Evolutionary conservation across 176 grass and related monocot genomes (phyloP), one percentile per base, ranked within the genome.

Genomic region (Miscanthus lutarioriparius): DNA sequence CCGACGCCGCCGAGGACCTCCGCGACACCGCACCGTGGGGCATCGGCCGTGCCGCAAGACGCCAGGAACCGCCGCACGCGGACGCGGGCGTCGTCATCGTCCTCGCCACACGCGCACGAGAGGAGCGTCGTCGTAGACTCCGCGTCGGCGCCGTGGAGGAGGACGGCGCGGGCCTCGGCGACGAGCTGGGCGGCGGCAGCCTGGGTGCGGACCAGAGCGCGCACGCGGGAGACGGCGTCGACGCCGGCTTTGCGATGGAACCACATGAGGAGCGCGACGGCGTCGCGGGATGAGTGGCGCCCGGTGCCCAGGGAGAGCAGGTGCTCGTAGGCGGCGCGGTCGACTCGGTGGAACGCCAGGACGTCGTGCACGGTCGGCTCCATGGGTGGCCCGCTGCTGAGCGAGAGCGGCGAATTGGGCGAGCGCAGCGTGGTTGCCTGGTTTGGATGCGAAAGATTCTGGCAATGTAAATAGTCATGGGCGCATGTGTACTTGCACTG

Each of bases 211-310:
- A 88, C 39, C 3, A 22, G 1, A 39, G 17, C 3, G 43, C 64
- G 37, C 54, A 91, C 72, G 70, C 71, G 62, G 36, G 23, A 20
- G 30, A 85, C 65, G 68, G 89, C 80, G 67, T 98, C 89, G 19
- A 56, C 62, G 72, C 64, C 41, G 33, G 28, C 66, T 43, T 19
- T 1, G 58, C 61, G 80, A 76, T 95, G 83, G 33, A 93, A 48
- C 96, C 93, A 98, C 82, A 95, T 95, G 76, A 95, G 87, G 11
- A 98, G 87, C 48, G 91, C 87, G 11, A 98, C 89, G 19, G 85
- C 80, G 28, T 93, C 89, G 69, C 91, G 91, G 25, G 92, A 89
- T 3, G 82, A n/a, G 10, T 64, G 49, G 0, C 70, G 82, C 28
- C 45, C 69, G 6, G 76, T 72, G 8, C 91, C 89, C 7, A 84